Base-by-base conservation (phyloP, 805 yeast genomes). In the Sugiyamaella valdiviana region DNA sequence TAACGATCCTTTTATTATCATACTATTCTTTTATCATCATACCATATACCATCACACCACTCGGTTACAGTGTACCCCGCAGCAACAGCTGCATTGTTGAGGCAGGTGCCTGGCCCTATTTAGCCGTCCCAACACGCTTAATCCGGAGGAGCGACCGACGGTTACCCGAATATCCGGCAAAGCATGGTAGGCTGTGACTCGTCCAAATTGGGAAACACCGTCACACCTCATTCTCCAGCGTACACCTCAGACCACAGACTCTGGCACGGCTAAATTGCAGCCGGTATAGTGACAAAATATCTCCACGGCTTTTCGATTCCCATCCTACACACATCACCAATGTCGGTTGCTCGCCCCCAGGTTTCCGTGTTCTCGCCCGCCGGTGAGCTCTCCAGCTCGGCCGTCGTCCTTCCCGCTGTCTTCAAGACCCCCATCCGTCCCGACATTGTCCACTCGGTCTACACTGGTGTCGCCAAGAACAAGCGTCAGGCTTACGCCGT, bases 401-500 rank as follows among this genome's bases (percentile, higher is more conserved):
- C 91, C 66, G 75, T 90, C 65, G 87, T 95, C 67, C 81, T 93
- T 70, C 99, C 99, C 79, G 95, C 96, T 69, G 97, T 93, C 71
- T 93, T 93, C 86, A 75, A 88, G 77, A 96, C 99, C 71, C 99
- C 99, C 75, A 95, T 93, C 82, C 90, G 99, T 83, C 91, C 96
- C 71, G 99, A 93, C 74, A 80, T 93, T 71, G 97, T 93, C 73
- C 99, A 90, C 89, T 77, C 96, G 72, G 99, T 93, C 67, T 93
- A 89, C 85, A 86, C 90, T 73, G 85, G 90, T 73, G 88, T 93
- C 67, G 90, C 90, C 95, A 93, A 93, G 93, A 93, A 93, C 96
- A 91, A 91, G 89, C 89, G 99, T 79, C 99, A 93, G 80, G 97
- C 99, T 76, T 93, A 93, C 85, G 96, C 99, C 73, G 99, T 93